Evolutionary conservation across 371 early-diverging fungal species (phyloP).

Genomic region (Mortierella sp.): DNA sequence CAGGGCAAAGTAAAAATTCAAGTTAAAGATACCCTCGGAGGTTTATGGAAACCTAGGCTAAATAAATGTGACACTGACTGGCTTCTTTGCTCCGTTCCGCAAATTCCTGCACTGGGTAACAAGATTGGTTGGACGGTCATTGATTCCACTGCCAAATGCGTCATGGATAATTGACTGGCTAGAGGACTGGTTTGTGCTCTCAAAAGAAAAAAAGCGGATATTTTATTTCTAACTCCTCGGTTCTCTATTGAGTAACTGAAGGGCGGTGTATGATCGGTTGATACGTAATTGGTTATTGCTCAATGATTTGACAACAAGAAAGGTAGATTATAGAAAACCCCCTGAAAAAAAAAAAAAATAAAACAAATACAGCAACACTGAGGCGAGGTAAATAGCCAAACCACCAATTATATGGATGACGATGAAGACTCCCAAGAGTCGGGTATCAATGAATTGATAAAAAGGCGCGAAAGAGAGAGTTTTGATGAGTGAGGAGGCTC

Average conservation of each 20-base stretch:
- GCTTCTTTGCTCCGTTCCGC: neutral
- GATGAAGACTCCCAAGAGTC: neutral
- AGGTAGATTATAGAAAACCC: no score
- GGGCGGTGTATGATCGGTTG: no score
- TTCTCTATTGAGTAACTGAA: no score
- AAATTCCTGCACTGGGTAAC: neutral
- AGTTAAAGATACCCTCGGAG: slow-evolving; percentile 1
- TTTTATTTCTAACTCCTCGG: neutral
- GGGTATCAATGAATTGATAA: neutral
- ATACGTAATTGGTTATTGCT: no score
- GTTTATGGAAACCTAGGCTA: slow-evolving; percentile 6
- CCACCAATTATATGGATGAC: neutral
- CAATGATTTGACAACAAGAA: no score
- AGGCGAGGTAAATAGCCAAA: no score
- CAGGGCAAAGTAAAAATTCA: neutral
- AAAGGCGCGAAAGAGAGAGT: neutral
- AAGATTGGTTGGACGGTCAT: no score
- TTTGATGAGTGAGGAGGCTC: neutral
- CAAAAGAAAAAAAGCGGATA: neutral
- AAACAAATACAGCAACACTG: no score
- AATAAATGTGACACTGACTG: slow-evolving; percentile 9
- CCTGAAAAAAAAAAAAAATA: neutral
- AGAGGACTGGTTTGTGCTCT: neutral
- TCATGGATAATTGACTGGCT: neutral
- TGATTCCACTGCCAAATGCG: neutral